phyloP scores from a whole-genome alignment of 2,329 filamentous ascomycete species.

The Arthrobotrys pseudoclavata region DNA sequence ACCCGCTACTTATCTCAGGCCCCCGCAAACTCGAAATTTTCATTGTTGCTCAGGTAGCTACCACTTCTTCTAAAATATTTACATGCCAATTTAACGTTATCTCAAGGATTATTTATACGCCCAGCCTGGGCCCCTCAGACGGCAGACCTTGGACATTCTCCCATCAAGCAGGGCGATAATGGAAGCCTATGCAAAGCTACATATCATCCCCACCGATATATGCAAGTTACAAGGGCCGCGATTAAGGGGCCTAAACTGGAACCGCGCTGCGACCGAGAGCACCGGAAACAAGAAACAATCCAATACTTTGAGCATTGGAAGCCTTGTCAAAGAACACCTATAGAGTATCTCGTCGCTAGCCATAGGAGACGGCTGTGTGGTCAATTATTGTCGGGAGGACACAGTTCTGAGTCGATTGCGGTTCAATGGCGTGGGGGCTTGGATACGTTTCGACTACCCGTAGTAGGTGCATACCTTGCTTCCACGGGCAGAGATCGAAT shows the following conservation, averaged over 20 bases:
- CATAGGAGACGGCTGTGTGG: conserved; percentile 27
- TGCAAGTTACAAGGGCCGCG: not conserved
- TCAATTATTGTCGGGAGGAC: conserved; percentile 25
- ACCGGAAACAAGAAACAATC: too few relatives aligned
- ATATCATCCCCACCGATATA: not conserved
- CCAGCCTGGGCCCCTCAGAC: not conserved
- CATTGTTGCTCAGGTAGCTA: not conserved
- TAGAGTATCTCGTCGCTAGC: not conserved
- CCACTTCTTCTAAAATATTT: not conserved
- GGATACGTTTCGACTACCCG: not conserved
- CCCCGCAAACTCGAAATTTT: not conserved
- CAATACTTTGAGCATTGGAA: not conserved
- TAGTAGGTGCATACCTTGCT: conserved; percentile 31
- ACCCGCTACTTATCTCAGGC: not conserved
- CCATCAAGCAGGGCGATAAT: not conserved
- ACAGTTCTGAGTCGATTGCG: conserved; percentile 28
- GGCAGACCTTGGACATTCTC: too few relatives aligned
- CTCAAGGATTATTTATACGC: not conserved
- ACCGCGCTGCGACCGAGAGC: not conserved
- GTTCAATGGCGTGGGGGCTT: conserved; percentile 6
- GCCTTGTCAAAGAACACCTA: not conserved
- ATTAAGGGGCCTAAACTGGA: not conserved
- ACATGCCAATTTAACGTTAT: not conserved
- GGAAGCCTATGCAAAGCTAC: not conserved
- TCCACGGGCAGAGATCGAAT: conserved; percentile 29